These are phyloP conservation scores for Aspergillus versicolor DNA, from an alignment of 2,329 filamentous ascomycete genomes.

Conservation along the genomic window DNA sequence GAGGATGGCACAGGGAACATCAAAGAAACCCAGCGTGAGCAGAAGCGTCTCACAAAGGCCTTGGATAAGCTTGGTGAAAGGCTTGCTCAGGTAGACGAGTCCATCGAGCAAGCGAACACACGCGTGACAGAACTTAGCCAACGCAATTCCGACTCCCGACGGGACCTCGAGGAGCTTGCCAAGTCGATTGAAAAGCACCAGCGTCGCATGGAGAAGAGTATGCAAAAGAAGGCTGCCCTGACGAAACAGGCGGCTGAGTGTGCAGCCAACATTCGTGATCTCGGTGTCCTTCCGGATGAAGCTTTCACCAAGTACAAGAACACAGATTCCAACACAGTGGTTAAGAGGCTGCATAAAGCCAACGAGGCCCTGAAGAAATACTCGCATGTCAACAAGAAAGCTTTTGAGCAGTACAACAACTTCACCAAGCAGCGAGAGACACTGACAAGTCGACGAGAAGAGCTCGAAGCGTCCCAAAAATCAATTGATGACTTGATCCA, in stretches of 20 bases:
- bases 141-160: slow-evolving; percentile 62
- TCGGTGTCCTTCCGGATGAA: slow-evolving; percentile 91
- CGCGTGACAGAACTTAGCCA: slow-evolving; percentile 61
- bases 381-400: slow-evolving; percentile 98
- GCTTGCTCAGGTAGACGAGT: slow-evolving; percentile 71
- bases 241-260: slow-evolving; percentile 76
- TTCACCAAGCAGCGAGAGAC: slow-evolving; percentile 91
- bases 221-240: slow-evolving; percentile 81
- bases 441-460: slow-evolving; percentile 77
- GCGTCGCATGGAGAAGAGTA: slow-evolving; percentile 86
- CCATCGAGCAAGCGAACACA: slow-evolving; percentile 61
- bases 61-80: slow-evolving; percentile 67
- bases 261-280: slow-evolving; percentile 82
- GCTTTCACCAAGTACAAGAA: slow-evolving; percentile 88
- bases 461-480: slow-evolving; percentile 80
- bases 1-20: slow-evolving; percentile 63
- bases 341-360: slow-evolving; percentile 77
- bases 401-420: slow-evolving; percentile 97
- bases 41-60: slow-evolving; percentile 72
- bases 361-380: slow-evolving; percentile 95
- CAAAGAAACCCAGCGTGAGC: slow-evolving; percentile 75
- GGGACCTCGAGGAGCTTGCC: slow-evolving; percentile 72
- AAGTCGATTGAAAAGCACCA: slow-evolving; percentile 79
- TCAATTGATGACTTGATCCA: slow-evolving; percentile 92
- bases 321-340: slow-evolving; percentile 73